A percentile compares a stretch with the other conserved stretches of the same genome.
These are phyloP conservation scores for Mucor circinelloides DNA, from an alignment of 371 early-diverging fungal species.

Conservation along the genomic window DNA sequence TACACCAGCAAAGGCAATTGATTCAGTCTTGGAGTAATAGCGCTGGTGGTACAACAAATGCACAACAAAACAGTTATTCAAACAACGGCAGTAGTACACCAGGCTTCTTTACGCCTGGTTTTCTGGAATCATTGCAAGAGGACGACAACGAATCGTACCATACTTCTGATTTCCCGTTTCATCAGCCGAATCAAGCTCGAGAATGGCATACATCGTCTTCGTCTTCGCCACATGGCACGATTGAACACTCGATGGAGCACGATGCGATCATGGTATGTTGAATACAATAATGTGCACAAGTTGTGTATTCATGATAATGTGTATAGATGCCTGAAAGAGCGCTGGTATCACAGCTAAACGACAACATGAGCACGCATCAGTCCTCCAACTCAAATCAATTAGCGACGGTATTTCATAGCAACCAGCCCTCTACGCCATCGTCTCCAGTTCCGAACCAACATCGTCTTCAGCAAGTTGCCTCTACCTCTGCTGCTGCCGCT, in stretches of 20 bases:
- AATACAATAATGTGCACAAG: neutral
- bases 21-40: conserved; percentile 1
- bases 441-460: neutral
- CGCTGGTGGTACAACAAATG: neutral
- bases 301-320: neutral
- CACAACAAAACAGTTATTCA: neutral
- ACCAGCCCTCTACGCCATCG: neutral
- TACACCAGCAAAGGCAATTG: neutral
- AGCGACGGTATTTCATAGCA: neutral
- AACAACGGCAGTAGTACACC: conserved; percentile 49
- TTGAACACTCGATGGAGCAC: neutral
- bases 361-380: neutral
- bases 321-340: conserved; percentile 4
- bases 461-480: neutral
- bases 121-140: conserved; percentile 61
- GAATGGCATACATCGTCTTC: neutral
- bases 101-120: conserved; percentile 70
- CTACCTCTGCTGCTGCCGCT: neutral
- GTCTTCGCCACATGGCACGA: neutral
- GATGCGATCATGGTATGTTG: conserved; percentile 15
- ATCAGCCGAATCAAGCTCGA: neutral
- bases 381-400: neutral
- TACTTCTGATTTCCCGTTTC: conserved; percentile 5
- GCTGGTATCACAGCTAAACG: neutral
- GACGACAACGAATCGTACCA: conserved; percentile 26